Base-by-base conservation (phyloP, 768 basidiomycete species). In the Tulasnella sp. region DNA sequence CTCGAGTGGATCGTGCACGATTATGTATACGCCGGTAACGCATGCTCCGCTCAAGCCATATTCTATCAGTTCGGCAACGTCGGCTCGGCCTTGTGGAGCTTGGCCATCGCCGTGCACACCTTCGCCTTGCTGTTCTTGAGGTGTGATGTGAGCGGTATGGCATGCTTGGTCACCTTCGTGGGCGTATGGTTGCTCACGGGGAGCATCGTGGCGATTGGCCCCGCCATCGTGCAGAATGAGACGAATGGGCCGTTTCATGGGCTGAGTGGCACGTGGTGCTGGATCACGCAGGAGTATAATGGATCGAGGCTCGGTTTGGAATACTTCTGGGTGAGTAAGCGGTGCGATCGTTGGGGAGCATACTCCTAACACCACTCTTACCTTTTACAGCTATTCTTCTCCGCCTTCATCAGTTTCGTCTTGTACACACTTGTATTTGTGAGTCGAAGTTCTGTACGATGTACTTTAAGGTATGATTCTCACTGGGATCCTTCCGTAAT, bases 261-360 rank as follows among this genome's bases (percentile, higher is more conserved):
- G 1, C 23, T 61, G 29, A 27, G 23, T 13, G 60, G 60, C 5
- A 24, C 52, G 7, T 61, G 60, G 60, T 61, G 60, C 23, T 61
- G 60, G 60, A 61, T 61, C 34, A 54, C 60, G 42, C 56, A 61
- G 19, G 26, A 53, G 60, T 61, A 61, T 44, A 30, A 30, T 15
- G 52, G 50, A 13, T 41, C 60, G 4, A 38, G 38, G 19, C 27
- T 61, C 13, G 60, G 60, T 3, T 30, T 61, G 27, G 60, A 61
- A 27, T 61, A 54, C 45, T 61, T 61, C 51, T 61, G 60, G 60
- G 60, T 61, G n/a, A 5, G 58, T 34, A 8, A n/a, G n/a, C n/a
- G n/a, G n/a, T n/a, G n/a, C n/a, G n/a, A n/a, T n/a, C n/a, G n/a
- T n/a, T n/a, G 15, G 45, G n/a, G 48, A 56, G 30, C 34, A 13